Evolutionary conservation across 2,329 filamentous ascomycete genomes (phyloP).

Genomic region (Daldinia eschscholtzii): DNA sequence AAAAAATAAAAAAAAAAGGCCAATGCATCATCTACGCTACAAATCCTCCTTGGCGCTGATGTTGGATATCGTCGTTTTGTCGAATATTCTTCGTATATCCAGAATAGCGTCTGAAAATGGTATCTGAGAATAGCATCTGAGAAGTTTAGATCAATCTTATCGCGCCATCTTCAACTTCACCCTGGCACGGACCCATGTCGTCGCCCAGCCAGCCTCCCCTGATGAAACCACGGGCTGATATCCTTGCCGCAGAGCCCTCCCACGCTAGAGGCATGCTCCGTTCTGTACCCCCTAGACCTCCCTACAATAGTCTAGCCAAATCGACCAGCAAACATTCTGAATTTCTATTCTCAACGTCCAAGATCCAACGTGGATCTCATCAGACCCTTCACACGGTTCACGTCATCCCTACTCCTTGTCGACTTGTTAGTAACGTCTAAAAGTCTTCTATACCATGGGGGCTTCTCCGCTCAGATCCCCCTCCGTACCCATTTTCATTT

Average conservation of each 20-base stretch:
- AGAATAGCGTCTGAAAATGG: constrained; percentile 23
- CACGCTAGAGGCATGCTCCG: constrained; percentile 46
- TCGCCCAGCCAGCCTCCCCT: constrained; percentile 46
- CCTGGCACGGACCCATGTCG: constrained; percentile 46
- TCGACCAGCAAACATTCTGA: constrained; percentile 41
- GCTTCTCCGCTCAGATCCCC: constrained; percentile 37
- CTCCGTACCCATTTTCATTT: constrained; percentile 37
- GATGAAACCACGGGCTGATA: constrained; percentile 53
- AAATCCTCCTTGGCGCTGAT: constrained; percentile 36
- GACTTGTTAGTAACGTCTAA: constrained; percentile 25
- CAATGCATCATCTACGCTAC: constrained; percentile 31
- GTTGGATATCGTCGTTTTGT: constrained; percentile 29
- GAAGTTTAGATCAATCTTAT: constrained; percentile 38
- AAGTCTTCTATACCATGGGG: constrained; percentile 21
- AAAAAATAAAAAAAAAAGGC: background rate
- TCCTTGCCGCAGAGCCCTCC: constrained; percentile 48
- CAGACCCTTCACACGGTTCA: constrained; percentile 37
- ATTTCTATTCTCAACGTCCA: constrained; percentile 38
- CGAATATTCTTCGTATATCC: constrained; percentile 32
- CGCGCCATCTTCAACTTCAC: constrained; percentile 44
- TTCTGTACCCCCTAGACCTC: constrained; percentile 37
- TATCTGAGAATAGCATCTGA: constrained; percentile 24
- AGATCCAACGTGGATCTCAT: constrained; percentile 31
- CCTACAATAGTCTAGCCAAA: constrained; percentile 42
- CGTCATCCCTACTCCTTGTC: constrained; percentile 39